Evolutionary conservation across 139 green algal species (phyloP), one percentile per base, ranked within the genome.

Genomic region (Coelastrella sp.): DNA sequence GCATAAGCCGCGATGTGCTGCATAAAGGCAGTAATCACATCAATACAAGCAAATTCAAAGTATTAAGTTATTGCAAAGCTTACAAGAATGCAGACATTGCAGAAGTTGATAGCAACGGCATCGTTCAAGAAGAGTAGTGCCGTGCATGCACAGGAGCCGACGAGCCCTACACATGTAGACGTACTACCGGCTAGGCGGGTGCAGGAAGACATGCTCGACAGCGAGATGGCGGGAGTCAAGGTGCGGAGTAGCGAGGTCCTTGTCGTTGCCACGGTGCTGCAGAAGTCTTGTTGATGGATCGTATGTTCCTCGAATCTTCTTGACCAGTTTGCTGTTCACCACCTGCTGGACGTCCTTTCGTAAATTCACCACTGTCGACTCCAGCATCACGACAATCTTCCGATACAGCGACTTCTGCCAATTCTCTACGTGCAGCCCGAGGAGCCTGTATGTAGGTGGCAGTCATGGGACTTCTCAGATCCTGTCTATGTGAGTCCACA

Each of bases 401-500:
- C n/a, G n/a, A n/a, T n/a, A n/a, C n/a, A n/a, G n/a, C 23, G 43
- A 23, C n/a, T 32, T 21, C 21, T 6, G 8, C 15, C 38, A 35
- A 27, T 3, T 21, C 5, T n/a, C 34, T 74, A 11, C 21, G 23
- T 77, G 68, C 37, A 48, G 53, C 53, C 53, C 17, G 38, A 77
- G 68, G 68, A n/a, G 4, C 37, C 68, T 77, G 40, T 77, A 5
- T 21, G n/a, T 34, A 53, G 68, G 13, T 77, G 68, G 68, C 68
- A 77, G 23, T 77, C 68, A 1, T 77, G 68, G 68, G 68, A 77
- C 37, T 77, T 59, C 68, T 59, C 38, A 13, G 68, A 77, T 37
- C 40, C 68, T 35, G 37, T 77, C 38, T 77, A 77, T 77, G 38
- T 59, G 38, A 59, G 53, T 27, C 17, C 5, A 64, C 17, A 27